Evolutionary conservation across 1,284 basidiomycete genomes (phyloP), one percentile per base, ranked within the genome.

Genomic region (Serendipita sp.): DNA sequence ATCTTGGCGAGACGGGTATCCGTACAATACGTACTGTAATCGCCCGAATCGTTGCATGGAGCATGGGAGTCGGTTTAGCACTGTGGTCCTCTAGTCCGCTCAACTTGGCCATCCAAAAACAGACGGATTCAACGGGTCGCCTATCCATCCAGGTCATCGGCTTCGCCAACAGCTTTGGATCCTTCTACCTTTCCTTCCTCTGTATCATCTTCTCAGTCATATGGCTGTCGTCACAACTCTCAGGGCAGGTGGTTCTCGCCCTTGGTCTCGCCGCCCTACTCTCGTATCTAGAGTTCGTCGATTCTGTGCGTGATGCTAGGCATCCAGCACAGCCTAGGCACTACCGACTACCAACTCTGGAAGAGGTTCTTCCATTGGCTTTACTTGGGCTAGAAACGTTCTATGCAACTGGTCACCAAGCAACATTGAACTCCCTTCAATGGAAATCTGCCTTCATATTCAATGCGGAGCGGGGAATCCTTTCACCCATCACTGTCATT

Each of bases 371-470:
- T 1, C 84, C 86, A 0, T 71, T 95, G 17, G 85, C 87, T 1
- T 78, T 95, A 3, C 78, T 93, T n/a, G 85, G 83, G 0, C 71
- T 87, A 55, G 78, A 90, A 62, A 73, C 81, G 5, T 98, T 95
- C 79, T 92, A 90, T 72, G 77, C 82, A 0, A 96, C 94, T 0
- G 95, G 95, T 1, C 95, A 99, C 71, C 93, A 98, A 73, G 81
- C 93, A 0, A 88, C 88, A 0, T 79, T 99, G 47, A 81, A 91
- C 0, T 87, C 90, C 5, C 85, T 99, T 63, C 94, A 99, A 70
- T 99, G 96, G 96, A 95, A 97, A 71, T 74, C 87, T 0, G 94
- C 91, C 0, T 99, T 98, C 73, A 58, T 58, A 4, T 34, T 58
- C 53, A 58, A n/a, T n/a, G 26, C 53, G 6, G 53, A 58, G 4